Evolutionary conservation across 108 stramenopile genomes (phyloP).

Genomic region (Skeletonema costatum): DNA sequence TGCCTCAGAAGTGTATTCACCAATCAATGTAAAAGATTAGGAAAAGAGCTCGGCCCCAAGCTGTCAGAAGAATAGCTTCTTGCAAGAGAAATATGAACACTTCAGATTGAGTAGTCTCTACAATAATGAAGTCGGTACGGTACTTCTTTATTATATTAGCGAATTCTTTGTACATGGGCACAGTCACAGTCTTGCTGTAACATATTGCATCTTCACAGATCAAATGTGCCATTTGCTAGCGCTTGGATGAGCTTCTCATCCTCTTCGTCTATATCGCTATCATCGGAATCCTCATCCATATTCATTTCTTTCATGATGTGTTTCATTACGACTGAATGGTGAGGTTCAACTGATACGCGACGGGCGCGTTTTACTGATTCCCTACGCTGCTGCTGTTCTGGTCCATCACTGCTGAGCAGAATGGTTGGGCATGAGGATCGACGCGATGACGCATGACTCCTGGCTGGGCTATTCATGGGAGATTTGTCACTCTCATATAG

Average conservation of each 20-base stretch:
- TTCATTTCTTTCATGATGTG: not conserved
- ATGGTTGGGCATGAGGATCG: not conserved
- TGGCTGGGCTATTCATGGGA: not conserved
- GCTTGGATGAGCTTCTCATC: not conserved
- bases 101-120: too few relatives aligned
- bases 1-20: conserved; percentile 39
- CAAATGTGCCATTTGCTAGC: not conserved
- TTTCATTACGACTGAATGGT: not conserved
- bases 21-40: conserved; percentile 29
- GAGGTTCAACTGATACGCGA: not conserved
- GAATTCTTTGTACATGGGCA: too few relatives aligned
- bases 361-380: not conserved
- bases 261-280: not conserved
- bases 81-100: too few relatives aligned
- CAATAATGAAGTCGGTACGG: not conserved
- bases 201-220: too few relatives aligned
- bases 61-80: conserved; percentile 13
- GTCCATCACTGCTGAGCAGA: not conserved
- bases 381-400: not conserved
- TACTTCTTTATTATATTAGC: not conserved
- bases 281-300: not conserved
- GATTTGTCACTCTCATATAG: not conserved
- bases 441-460: not conserved
- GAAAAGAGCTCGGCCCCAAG: too few relatives aligned
- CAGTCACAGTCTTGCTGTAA: too few relatives aligned